Evolutionary conservation across 129 eudicot species (phyloP).

Genomic region (Arctium minus): DNA sequence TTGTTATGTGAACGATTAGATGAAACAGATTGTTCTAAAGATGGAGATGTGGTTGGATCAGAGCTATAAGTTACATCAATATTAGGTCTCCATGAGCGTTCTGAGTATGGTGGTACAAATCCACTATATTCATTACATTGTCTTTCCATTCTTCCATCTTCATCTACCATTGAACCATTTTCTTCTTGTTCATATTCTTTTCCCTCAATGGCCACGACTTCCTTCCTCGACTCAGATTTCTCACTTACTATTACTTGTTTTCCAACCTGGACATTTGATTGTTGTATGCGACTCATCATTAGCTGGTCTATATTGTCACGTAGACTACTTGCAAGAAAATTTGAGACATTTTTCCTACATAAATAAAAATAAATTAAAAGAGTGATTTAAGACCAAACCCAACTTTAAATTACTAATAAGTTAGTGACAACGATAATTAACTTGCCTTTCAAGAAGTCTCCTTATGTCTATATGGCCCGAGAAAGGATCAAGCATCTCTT

Average conservation of each 20-base stretch:
- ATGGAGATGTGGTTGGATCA: slow-evolving; percentile 37
- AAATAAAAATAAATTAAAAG: not conserved
- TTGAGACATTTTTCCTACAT: slow-evolving; percentile 72
- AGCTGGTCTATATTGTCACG: slow-evolving; percentile 64
- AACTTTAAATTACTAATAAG: not conserved
- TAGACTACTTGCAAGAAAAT: slow-evolving; percentile 56
- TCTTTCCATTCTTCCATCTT: slow-evolving; percentile 23
- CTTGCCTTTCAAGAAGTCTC: slow-evolving; percentile 67
- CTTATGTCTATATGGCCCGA: slow-evolving; percentile 53
- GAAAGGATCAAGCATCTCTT: slow-evolving; percentile 74
- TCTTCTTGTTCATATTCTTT: slow-evolving; percentile 11
- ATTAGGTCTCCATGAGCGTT: slow-evolving; percentile 35
- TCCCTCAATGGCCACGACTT: not conserved
- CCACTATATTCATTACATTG: slow-evolving; percentile 32
- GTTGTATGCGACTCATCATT: slow-evolving; percentile 49
- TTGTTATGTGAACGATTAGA: slow-evolving; percentile 23
- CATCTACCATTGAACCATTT: slow-evolving; percentile 1
- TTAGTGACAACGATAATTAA: not conserved
- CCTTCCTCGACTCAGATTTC: not conserved
- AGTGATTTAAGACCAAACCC: not conserved
- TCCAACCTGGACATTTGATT: slow-evolving; percentile 12
- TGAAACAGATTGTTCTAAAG: slow-evolving; percentile 33
- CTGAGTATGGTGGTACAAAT: slow-evolving; percentile 22
- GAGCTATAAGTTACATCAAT: slow-evolving; percentile 34
- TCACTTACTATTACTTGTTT: not conserved